These are phyloP conservation scores for Exophiala sp. DNA, from an alignment of 2,329 filamentous ascomycete species.

Conservation along the genomic window DNA sequence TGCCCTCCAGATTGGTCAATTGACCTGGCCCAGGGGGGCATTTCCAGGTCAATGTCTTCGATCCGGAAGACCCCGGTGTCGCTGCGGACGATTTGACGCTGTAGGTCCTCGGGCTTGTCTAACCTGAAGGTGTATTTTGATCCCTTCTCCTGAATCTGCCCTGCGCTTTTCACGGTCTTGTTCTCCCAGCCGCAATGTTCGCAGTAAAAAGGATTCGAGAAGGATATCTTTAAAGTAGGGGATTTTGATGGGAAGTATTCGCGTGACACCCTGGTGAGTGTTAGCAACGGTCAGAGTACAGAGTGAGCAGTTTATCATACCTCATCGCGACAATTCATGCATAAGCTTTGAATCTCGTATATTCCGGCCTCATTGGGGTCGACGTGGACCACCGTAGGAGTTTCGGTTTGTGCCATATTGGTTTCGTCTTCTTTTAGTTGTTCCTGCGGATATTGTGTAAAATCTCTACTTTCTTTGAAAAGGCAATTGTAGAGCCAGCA, in stretches of 20 bases:
- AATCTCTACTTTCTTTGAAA: background rate
- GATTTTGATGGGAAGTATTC: slow-evolving; percentile 82
- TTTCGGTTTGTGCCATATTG: slow-evolving; percentile 10
- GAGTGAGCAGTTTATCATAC: slow-evolving; percentile 38
- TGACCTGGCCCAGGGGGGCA: slow-evolving; percentile 85
- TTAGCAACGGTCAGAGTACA: slow-evolving; percentile 11
- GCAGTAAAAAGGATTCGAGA: slow-evolving; percentile 93
- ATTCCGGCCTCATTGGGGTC: slow-evolving; percentile 33
- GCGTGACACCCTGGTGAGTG: slow-evolving; percentile 65
- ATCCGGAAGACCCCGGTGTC: slow-evolving; percentile 81
- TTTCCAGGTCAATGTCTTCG: slow-evolving; percentile 87
- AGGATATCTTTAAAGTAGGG: slow-evolving; percentile 97
- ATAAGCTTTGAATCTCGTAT: slow-evolving; percentile 60
- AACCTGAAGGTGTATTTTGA: slow-evolving; percentile 76
- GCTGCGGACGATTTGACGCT: slow-evolving; percentile 84
- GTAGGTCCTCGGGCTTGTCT: slow-evolving; percentile 66
- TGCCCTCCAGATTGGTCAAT: slow-evolving; percentile 87
- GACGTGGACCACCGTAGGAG: slow-evolving; percentile 20
- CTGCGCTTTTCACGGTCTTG: slow-evolving; percentile 88
- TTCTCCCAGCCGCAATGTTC: slow-evolving; percentile 83
- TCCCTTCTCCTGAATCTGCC: slow-evolving; percentile 84
- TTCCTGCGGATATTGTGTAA: background rate
- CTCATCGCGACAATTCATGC: slow-evolving; percentile 80
- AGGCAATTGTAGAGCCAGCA: background rate
- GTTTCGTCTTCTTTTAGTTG: background rate